Conservation (phyloP, 2,329 filamentous ascomycete genomes). For the Fusarium clavum region DNA sequence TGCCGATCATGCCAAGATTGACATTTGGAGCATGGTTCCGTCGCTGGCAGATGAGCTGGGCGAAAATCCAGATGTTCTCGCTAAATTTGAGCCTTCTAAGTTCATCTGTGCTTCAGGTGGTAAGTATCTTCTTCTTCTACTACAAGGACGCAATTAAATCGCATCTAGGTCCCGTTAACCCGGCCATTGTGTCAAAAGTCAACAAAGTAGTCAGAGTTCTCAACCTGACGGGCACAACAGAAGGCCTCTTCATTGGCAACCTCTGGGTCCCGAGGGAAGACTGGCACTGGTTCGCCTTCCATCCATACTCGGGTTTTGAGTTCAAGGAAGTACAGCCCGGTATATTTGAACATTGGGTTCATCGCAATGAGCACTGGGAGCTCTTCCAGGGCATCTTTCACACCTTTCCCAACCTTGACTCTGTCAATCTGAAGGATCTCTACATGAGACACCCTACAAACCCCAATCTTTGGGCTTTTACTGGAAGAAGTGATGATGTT, state of each 20-base stretch:
- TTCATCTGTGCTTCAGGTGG: constrained; percentile 50
- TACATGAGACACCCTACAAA: constrained; percentile 47
- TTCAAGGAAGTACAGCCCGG: constrained; percentile 49
- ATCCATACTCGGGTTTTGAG: constrained; percentile 51
- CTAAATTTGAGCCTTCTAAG: constrained; percentile 49
- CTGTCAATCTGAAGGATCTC: constrained; percentile 49
- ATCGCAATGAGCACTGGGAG: constrained; percentile 45
- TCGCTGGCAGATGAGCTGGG: constrained; percentile 51
- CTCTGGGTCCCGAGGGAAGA: constrained; percentile 44
- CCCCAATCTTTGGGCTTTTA: constrained; percentile 47
- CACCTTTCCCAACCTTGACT: constrained; percentile 46
- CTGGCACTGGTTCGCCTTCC: constrained; percentile 51
- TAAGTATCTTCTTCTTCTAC: neutral
- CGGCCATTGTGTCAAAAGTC: constrained; percentile 44
- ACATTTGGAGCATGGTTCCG: constrained; percentile 55
- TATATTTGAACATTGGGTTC: constrained; percentile 50
- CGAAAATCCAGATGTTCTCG: constrained; percentile 48
- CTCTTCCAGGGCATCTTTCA: constrained; percentile 46
- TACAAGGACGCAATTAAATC: neutral
- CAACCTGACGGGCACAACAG: constrained; percentile 51
- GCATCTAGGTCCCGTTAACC: constrained; percentile 44
- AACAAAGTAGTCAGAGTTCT: constrained; percentile 50
- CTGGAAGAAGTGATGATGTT: constrained; percentile 48
- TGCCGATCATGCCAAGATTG: constrained; percentile 50
- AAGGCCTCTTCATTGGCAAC: constrained; percentile 52